These are phyloP conservation scores for Xylogone sp. DNA, from an alignment of 2,329 filamentous ascomycete genomes.

Conservation along the genomic window DNA sequence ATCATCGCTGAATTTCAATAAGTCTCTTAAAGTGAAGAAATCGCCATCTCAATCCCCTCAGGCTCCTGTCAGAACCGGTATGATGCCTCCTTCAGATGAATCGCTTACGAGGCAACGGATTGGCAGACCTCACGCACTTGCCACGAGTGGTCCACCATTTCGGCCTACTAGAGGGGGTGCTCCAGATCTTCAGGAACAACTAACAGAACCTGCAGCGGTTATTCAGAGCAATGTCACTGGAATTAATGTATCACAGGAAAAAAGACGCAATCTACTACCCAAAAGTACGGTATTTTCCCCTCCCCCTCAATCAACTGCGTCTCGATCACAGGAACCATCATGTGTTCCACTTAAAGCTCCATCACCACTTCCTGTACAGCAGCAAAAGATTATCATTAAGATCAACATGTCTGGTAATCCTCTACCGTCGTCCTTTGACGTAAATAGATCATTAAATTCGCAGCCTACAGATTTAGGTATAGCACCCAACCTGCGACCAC, in stretches of 20 bases:
- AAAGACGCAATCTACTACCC: constrained; percentile 19
- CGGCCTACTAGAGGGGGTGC: constrained; percentile 69
- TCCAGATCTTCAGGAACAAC: constrained; percentile 54
- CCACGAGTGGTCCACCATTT: constrained; percentile 39
- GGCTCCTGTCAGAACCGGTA: constrained; percentile 25
- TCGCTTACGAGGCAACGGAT: constrained; percentile 12
- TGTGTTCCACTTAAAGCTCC: constrained; percentile 29
- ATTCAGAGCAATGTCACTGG: constrained; percentile 57
- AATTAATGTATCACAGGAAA: constrained; percentile 16
- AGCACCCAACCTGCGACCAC: constrained; percentile 22
- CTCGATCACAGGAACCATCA: constrained; percentile 28
- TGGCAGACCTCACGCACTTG: constrained; percentile 2
- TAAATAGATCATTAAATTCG: no score
- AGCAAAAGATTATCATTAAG: no score
- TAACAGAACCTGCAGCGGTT: constrained; percentile 47
- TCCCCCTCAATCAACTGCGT: constrained; percentile 23
- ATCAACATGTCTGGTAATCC: no score
- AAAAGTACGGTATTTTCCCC: constrained; percentile 14
- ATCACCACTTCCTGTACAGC: constrained; percentile 28
- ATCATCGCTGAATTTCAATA: constrained; percentile 53
- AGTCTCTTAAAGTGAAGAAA: constrained; percentile 30
- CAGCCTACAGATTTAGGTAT: constrained; percentile 24
- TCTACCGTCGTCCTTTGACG: no score
- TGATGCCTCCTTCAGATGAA: constrained; percentile 12
- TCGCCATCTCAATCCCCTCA: constrained; percentile 36